phyloP scores from a whole-genome alignment of 2,329 filamentous ascomycete species.

The Aureobasidium melanogenum region DNA sequence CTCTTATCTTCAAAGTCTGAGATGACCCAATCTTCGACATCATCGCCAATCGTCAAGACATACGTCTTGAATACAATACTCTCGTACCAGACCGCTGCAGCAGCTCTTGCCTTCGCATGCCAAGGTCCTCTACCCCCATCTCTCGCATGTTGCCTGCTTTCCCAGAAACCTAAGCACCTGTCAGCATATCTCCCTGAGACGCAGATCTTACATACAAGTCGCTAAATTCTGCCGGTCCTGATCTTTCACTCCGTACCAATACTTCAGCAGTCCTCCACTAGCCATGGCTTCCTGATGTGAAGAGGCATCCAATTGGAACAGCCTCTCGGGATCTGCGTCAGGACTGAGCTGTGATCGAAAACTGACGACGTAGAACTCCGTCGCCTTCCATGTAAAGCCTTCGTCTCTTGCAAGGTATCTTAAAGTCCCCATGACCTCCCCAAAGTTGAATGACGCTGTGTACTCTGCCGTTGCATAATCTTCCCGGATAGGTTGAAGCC shows the following conservation, averaged over 20 bases:
- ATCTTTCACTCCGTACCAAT: constrained; percentile 80
- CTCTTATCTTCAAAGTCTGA: neutral
- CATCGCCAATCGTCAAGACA: constrained; percentile 56
- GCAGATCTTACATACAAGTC: constrained; percentile 41
- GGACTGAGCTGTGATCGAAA: constrained; percentile 68
- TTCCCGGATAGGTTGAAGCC: constrained; percentile 50
- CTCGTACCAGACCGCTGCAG: constrained; percentile 40
- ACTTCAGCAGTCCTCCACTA: constrained; percentile 78
- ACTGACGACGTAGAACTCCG: constrained; percentile 72
- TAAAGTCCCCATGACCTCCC: constrained; percentile 51
- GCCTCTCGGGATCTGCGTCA: constrained; percentile 57
- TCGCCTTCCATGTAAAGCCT: constrained; percentile 48
- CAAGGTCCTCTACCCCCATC: constrained; percentile 49
- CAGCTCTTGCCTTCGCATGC: constrained; percentile 45
- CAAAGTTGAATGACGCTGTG: constrained; percentile 68
- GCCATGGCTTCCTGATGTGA: constrained; percentile 72
- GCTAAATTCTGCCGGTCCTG: constrained; percentile 66
- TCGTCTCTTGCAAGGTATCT: constrained; percentile 41
- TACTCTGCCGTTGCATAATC: constrained; percentile 76
- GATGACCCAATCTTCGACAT: constrained; percentile 48
- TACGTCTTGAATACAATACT: constrained; percentile 32
- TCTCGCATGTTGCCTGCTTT: constrained; percentile 52
- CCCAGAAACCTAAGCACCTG: constrained; percentile 50
- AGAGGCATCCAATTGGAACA: constrained; percentile 66
- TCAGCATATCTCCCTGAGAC: neutral